Conservation (phyloP, 2,329 filamentous ascomycete genomes). For the Penicillium palitans region DNA sequence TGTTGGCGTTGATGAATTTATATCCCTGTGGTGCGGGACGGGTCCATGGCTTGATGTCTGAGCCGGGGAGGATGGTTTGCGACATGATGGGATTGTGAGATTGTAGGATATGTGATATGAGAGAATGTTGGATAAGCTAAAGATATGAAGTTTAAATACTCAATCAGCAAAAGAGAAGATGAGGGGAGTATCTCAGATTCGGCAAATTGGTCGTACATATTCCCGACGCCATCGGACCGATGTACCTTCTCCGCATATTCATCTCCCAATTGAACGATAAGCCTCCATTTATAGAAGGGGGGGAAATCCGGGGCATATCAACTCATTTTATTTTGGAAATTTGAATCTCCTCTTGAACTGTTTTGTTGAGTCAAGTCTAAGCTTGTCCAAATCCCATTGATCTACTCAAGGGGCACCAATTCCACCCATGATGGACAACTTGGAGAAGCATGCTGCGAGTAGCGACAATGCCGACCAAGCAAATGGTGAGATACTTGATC, state of each 20-base stretch:
- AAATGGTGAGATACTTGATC: slow-evolving; percentile 10
- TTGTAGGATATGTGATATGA: too few relatives aligned
- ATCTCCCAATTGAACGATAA: background rate
- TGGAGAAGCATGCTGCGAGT: slow-evolving; percentile 1
- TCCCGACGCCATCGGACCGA: slow-evolving; percentile 16
- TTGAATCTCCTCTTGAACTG: background rate
- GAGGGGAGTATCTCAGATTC: background rate
- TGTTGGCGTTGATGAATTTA: slow-evolving; percentile 25
- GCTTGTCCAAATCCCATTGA: background rate
- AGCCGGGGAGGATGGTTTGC: slow-evolving; percentile 14
- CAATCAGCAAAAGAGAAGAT: background rate
- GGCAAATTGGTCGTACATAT: slow-evolving; percentile 16
- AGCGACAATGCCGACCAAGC: slow-evolving; percentile 8
- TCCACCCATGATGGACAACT: background rate
- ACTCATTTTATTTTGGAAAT: background rate
- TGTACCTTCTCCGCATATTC: slow-evolving; percentile 12
- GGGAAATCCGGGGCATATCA: background rate
- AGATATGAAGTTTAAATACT: background rate
- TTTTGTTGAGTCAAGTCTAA: background rate
- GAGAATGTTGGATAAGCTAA: background rate
- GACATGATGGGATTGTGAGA: slow-evolving; percentile 7
- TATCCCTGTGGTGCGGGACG: slow-evolving; percentile 19
- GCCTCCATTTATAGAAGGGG: background rate
- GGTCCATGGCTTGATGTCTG: slow-evolving; percentile 28
- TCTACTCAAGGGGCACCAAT: background rate